These are phyloP conservation scores for Colletotrichum sp. DNA, from an alignment of 2,329 filamentous ascomycete species.

Conservation along the genomic window DNA sequence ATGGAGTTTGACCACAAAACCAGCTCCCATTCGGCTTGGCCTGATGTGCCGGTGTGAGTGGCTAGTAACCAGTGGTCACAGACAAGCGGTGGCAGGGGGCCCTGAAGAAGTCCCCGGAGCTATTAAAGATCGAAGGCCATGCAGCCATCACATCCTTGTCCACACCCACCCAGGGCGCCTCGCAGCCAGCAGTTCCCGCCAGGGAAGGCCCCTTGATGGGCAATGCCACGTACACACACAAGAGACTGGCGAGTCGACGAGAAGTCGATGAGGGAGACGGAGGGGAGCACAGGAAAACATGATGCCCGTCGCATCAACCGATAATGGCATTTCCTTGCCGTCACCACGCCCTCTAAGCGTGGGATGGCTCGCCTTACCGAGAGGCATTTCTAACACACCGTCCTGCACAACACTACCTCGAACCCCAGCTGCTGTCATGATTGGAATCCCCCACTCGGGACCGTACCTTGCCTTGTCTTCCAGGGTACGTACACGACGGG, in stretches of 20 bases:
- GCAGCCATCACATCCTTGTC: conserved; percentile 22
- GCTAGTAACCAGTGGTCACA: conserved; percentile 6
- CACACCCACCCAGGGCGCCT: conserved; percentile 18
- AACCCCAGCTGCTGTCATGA: conserved; percentile 9
- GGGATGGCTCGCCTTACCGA: background rate
- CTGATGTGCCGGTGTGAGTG: conserved; percentile 19
- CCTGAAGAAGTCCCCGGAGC: conserved; percentile 25
- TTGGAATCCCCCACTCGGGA: conserved; percentile 14
- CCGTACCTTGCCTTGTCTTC: conserved; percentile 17
- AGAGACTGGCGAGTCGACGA: conserved; percentile 4
- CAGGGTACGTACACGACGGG: conserved; percentile 19
- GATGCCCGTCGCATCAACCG: background rate
- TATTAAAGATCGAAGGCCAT: conserved; percentile 25
- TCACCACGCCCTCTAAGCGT: background rate
- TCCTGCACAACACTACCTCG: background rate
- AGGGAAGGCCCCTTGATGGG: conserved; percentile 19
- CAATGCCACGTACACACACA: conserved; percentile 24
- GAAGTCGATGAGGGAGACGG: background rate
- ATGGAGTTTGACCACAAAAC: conserved; percentile 19
- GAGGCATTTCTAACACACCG: background rate
- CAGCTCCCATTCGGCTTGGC: conserved; percentile 19
- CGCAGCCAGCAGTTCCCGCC: conserved; percentile 20
- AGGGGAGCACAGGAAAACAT: background rate
- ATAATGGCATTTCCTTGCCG: background rate
- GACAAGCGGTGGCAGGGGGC: conserved; percentile 22